These are phyloP conservation scores for Phanerochaete sordida DNA, from an alignment of 768 basidiomycete genomes.

Conservation along the genomic window DNA sequence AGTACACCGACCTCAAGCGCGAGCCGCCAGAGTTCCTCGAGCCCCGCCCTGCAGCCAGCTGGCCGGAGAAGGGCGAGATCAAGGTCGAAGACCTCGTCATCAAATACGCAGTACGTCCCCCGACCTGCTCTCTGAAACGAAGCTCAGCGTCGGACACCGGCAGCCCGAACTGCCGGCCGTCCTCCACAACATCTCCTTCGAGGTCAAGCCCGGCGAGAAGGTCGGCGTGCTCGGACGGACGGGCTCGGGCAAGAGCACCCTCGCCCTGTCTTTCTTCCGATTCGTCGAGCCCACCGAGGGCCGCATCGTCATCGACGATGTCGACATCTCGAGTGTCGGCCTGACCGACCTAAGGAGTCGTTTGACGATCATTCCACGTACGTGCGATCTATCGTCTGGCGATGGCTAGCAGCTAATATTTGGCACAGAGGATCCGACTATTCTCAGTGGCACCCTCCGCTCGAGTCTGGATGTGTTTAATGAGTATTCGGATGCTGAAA, in stretches of 20 bases:
- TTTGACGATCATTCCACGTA: constrained; percentile 75
- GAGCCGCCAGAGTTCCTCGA: constrained; percentile 86
- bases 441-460: constrained; percentile 78
- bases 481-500: constrained; percentile 84
- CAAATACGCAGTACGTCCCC: constrained; percentile 75
- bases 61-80: constrained; percentile 73
- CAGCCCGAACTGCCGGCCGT: constrained; percentile 87
- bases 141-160: too few species aligned
- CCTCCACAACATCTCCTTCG: constrained; percentile 74
- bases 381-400: constrained; percentile 18
- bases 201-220: constrained; percentile 73
- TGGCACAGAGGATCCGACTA: constrained; percentile 85
- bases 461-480: constrained; percentile 83
- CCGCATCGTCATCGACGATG: constrained; percentile 68
- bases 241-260: constrained; percentile 72
- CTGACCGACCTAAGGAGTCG: constrained; percentile 76
- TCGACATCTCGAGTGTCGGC: constrained; percentile 78
- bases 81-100: constrained; percentile 74
- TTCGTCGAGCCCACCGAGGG: constrained; percentile 87
- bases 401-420: not conserved
- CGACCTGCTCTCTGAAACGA: constrained; percentile 29
- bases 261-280: constrained; percentile 83
- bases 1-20: constrained; percentile 74
- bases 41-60: constrained; percentile 73
- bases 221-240: constrained; percentile 74